phyloP scores from a whole-genome alignment of 371 early-diverging fungal genomes.

The Actinomucor elegans region DNA sequence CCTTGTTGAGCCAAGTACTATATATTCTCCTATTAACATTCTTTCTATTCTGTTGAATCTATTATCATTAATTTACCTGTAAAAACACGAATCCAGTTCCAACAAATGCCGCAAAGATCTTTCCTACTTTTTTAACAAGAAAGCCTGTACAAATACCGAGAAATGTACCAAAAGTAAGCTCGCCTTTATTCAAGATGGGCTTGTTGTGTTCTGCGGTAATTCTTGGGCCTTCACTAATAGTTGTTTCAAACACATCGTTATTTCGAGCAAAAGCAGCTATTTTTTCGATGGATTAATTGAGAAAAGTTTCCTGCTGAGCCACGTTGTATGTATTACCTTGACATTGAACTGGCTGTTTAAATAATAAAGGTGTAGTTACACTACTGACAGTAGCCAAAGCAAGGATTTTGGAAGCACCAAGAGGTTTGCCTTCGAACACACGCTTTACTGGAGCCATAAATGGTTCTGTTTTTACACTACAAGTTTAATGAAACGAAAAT shows the following conservation, averaged over 20 bases:
- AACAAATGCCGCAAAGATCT: conserved; percentile 36
- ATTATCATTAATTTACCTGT: conserved; percentile 28
- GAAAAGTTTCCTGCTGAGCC: background rate
- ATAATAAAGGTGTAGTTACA: conserved; percentile 10
- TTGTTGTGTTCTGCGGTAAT: conserved; percentile 4
- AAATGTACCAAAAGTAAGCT: conserved; percentile 46
- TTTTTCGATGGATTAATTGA: too few species aligned
- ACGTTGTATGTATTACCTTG: conserved; percentile 21
- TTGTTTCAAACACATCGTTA: background rate
- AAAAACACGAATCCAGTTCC: conserved; percentile 47
- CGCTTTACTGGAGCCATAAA: background rate
- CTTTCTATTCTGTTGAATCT: background rate
- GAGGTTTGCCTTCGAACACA: background rate
- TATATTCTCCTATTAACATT: background rate
- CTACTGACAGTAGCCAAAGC: conserved; percentile 14
- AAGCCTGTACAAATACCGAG: conserved; percentile 51
- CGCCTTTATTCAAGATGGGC: conserved; percentile 33
- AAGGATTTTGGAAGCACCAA: conserved; percentile 18
- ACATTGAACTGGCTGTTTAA: conserved; percentile 28
- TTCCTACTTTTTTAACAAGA: conserved; percentile 47
- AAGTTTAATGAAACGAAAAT: too few species aligned
- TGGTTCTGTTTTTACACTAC: background rate
- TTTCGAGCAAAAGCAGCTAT: conserved; percentile 4
- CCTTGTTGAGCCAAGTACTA: conserved; percentile 54
- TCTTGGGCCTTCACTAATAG: background rate